Base-by-base conservation (phyloP, 352 stramenopile species). In the Phytophthora sp. region DNA sequence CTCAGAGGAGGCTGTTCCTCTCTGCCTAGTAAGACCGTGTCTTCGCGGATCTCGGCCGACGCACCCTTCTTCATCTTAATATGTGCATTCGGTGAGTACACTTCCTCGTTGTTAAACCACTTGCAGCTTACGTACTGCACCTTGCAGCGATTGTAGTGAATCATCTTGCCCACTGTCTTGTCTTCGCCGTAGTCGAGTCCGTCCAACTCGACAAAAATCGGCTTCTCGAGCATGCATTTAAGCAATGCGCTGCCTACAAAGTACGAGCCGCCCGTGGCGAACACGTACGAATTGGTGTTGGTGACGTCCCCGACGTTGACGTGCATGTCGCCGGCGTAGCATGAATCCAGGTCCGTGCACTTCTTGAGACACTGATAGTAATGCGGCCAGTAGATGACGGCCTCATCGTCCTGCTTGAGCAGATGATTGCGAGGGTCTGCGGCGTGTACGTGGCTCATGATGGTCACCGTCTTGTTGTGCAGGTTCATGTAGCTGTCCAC, bases 81-180 rank as follows among this genome's bases (percentile, higher is more conserved):
- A 45, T 89, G 64, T 23, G 75, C 78, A 53, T 89, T 85, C 6
- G 81, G 79, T 33, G 76, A 88, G 60, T 88, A 90, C 49, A 92
- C 77, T 56, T 92, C 84, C 47, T 88, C 80, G 66, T 92, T 92
- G 69, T 92, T 92, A 69, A 92, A 90, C 84, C 84, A 92, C 73
- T 92, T 92, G 77, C 84, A 92, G 71, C 82, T 92, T 63, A 92
- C 82, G 64, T 90, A 90, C 75, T 92, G 78, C 29, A 89, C 84
- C 24, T 82, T 66, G 63, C 84, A 92, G 35, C 75, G 81, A 65
- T 90, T 92, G 69, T 84, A 92, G 66, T 91, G 82, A 69, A 92
- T 84, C 84, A 92, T 92, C 71, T 92, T 92, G 52, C 84, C 84
- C 42, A 92, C 73, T 8, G 77, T 92, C 69, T 92, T 92, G 71